A percentile compares a stretch with the other conserved stretches of the same genome.
Conservation (phyloP, 371 early-diverging fungal species). For the Mucor racemosus region DNA sequence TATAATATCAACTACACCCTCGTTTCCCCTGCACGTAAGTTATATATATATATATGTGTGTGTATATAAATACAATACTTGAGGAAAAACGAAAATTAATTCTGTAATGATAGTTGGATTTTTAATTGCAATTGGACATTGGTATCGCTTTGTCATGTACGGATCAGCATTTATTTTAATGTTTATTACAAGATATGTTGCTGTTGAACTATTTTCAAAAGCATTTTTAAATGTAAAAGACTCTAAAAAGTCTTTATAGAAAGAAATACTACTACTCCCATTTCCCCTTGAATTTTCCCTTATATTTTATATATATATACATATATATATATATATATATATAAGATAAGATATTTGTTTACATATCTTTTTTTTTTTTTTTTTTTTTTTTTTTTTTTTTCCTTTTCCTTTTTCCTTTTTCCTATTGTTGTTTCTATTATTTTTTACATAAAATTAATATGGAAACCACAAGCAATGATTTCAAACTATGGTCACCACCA, state of each 20-base stretch:
- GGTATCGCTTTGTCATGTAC: slow-evolving; percentile 43
- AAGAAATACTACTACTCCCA: neutral
- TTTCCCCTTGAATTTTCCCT: slow-evolving; percentile 7
- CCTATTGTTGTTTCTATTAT: too few relatives aligned
- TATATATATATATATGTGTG: neutral
- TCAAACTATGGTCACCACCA: slow-evolving; percentile 29
- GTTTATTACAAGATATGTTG: slow-evolving; percentile 13
- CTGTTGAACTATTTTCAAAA: neutral
- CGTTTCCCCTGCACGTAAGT: slow-evolving; percentile 53
- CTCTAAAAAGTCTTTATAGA: slow-evolving; percentile 1
- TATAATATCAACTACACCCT: slow-evolving; percentile 64
- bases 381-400: slow-evolving; percentile 8
- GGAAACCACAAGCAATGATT: slow-evolving; percentile 22
- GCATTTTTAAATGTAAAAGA: slow-evolving; percentile 1
- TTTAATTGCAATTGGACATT: slow-evolving; percentile 38
- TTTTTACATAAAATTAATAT: neutral
- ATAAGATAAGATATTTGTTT: neutral
- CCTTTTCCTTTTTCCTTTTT: too few relatives aligned
- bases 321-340: neutral
- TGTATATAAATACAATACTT: neutral
- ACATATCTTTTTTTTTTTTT: slow-evolving; percentile 6
- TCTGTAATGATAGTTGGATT: slow-evolving; percentile 28
- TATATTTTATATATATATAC: neutral
- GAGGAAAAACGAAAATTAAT: neutral
- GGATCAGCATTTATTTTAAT: slow-evolving; percentile 35